Evolutionary conservation across 2,329 filamentous ascomycete species (phyloP), one percentile per base, ranked within the genome.

Genomic region (Cordyceps cicadae): DNA sequence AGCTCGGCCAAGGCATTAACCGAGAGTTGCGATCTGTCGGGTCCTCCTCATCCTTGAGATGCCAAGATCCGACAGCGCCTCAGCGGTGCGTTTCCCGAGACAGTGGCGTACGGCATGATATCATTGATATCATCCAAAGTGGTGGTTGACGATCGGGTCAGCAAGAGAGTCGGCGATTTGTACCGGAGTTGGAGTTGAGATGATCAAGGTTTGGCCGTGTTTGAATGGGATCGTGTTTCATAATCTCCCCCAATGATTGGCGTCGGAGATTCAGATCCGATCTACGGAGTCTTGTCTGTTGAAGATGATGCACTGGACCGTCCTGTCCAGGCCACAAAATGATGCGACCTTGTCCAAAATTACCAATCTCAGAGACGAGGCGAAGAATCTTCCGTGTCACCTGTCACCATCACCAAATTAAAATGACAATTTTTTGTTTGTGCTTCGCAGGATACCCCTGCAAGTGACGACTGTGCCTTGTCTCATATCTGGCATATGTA

Each of bases 401-500:
- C 6, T 54, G 39, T 43, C 12, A 5, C 37, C 37, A n/a, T 45
- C 21, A 32, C 39, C 3, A 29, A 6, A 8, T 29, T 21, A 34
- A 54, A 55, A 14, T 34, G 41, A 46, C 21, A 34, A 55, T 55
- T 46, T 24, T 4, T 24, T n/a, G n/a, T 24, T 46, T 55, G 53
- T 55, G 53, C 53, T 19, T 46, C n/a, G 2, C 21, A 37, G 26
- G 14, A 26, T 34, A 34, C 34, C 53, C 53, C 41, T 55, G 53
- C 29, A 32, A 48, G 17, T n/a, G 41, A n/a, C 11, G 49, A 48
- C 32, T 41, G 32, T 50, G 21, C 46, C 21, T 58, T 58, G 55
- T 50, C 49, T 51, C 46, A 50, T 51, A 50, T 51, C 34, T 37
- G 55, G 46, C 32, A 50, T 48, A 57, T 57, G 55, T 34, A 58